Evolutionary conservation across 257 asterid species (phyloP).

Genomic region (Solanum sparsipilum): DNA sequence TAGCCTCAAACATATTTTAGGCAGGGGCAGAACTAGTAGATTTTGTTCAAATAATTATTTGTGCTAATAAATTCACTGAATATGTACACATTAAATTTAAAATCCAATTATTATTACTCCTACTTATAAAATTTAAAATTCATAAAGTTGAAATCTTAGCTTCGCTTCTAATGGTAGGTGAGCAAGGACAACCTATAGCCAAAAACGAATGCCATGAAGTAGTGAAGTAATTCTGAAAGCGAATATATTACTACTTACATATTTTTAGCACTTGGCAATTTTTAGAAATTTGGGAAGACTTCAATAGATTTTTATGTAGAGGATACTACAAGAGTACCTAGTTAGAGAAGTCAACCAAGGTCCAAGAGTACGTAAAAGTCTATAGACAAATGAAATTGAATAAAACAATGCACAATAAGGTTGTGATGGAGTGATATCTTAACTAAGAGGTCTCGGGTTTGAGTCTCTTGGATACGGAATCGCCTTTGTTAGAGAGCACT

Average conservation of each 20-base stretch:
- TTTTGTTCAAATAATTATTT: too few relatives aligned
- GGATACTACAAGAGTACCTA: background rate
- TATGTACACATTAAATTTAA: background rate
- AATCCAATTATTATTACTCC: too few relatives aligned
- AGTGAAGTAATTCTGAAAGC: background rate
- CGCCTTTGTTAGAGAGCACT: too few relatives aligned
- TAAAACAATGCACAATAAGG: background rate
- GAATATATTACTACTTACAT: background rate
- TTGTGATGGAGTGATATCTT: background rate
- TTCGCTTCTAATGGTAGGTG: background rate
- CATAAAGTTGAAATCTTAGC: background rate
- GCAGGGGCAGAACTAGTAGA: background rate
- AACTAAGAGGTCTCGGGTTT: fast-evolving
- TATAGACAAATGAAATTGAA: background rate
- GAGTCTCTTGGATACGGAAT: fast-evolving
- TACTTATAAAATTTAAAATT: too few relatives aligned
- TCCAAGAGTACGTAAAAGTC: background rate
- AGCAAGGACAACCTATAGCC: background rate
- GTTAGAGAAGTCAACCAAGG: background rate
- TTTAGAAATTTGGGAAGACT: background rate
- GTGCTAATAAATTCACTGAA: background rate
- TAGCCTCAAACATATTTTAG: background rate
- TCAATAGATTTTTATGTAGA: background rate
- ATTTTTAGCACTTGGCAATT: background rate
- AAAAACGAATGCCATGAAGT: background rate